phyloP scores from a whole-genome alignment of 2,329 filamentous ascomycete genomes.

The Exophiala sp. region DNA sequence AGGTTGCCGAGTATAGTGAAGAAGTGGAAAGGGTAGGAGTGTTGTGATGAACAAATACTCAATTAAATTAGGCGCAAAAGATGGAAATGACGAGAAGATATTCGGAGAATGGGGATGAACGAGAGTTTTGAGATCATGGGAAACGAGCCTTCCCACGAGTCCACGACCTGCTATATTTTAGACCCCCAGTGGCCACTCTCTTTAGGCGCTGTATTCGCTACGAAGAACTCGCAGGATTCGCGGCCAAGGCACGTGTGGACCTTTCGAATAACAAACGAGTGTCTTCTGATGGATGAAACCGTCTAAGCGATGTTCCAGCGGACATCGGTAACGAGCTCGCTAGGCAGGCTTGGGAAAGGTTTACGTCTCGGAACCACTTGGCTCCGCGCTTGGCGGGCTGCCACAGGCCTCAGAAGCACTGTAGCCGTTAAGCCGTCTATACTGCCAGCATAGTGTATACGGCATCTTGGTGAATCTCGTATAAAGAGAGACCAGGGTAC shows the following conservation, averaged over 20 bases:
- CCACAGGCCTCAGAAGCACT: not conserved
- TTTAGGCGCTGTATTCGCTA: not conserved
- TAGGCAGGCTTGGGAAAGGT: constrained; percentile 14
- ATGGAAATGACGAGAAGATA: too few relatives aligned
- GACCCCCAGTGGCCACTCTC: not conserved
- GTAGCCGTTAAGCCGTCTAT: too few relatives aligned
- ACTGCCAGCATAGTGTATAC: too few relatives aligned
- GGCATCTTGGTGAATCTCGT: too few relatives aligned
- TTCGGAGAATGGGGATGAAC: too few relatives aligned
- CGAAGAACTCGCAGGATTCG: not conserved
- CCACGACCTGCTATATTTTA: too few relatives aligned
- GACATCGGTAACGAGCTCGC: constrained; percentile 1
- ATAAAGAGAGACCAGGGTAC: not conserved
- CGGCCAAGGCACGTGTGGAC: constrained; percentile 4
- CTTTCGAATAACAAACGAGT: not conserved
- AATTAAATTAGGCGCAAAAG: too few relatives aligned
- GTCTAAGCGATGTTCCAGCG: not conserved
- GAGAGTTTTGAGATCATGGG: too few relatives aligned
- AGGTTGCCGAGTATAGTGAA: not conserved
- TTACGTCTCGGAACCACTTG: constrained; percentile 11
- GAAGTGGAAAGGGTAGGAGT: not conserved
- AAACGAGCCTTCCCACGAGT: too few relatives aligned
- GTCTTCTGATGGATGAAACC: not conserved
- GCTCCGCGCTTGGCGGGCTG: not conserved
- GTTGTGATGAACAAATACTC: too few relatives aligned